Evolutionary conservation across 2,329 filamentous ascomycete species (phyloP).

Genomic region (Colletotrichum theobromicola): DNA sequence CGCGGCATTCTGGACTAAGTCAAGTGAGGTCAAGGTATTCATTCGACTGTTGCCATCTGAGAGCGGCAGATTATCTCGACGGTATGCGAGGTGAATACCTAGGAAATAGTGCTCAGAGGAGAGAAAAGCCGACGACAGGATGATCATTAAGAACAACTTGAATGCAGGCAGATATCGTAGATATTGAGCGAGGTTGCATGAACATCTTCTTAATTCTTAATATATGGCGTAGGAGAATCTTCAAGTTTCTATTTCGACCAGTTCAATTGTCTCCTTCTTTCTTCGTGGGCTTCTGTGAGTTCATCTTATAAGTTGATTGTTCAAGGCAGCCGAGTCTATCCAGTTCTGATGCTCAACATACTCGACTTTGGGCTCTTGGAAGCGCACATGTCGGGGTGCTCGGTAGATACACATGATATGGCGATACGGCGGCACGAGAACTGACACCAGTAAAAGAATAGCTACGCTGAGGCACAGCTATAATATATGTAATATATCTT

Average conservation of each 20-base stretch:
- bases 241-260: too few species aligned
- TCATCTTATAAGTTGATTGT: too few species aligned
- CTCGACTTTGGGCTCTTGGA: background rate
- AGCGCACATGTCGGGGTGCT: accelerated
- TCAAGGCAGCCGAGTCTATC: background rate
- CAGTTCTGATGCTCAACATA: background rate
- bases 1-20: background rate
- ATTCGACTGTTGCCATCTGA: background rate
- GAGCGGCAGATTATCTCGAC: background rate
- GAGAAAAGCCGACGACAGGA: background rate
- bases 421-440: accelerated
- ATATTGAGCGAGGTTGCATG: too few species aligned
- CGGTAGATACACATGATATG: background rate
- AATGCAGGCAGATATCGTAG: background rate
- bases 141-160: background rate
- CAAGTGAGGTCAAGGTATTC: background rate
- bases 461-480: too few species aligned
- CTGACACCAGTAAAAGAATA: too few species aligned
- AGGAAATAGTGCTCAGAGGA: background rate
- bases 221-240: too few species aligned
- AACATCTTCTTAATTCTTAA: too few species aligned
- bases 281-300: background rate
- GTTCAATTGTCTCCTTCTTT: too few species aligned
- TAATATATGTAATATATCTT: too few species aligned
- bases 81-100: background rate